Evolutionary conservation across 1,284 basidiomycete species (phyloP).

Genomic region (Heterobasidion occidentale): DNA sequence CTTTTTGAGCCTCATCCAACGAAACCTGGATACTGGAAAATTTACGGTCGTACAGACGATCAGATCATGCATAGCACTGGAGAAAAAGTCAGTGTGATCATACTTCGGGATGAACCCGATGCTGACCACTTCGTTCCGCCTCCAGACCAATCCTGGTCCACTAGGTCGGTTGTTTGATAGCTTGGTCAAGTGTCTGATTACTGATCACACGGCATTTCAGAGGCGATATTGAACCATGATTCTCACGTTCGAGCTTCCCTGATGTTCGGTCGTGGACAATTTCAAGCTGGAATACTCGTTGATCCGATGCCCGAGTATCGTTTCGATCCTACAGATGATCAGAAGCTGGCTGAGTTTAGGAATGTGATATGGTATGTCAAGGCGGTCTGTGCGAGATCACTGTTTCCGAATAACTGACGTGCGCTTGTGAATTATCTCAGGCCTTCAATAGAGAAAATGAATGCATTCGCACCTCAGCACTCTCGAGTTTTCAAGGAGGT

Average conservation of each 20-base stretch:
- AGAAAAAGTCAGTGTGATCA: conserved; percentile 27
- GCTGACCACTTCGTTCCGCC: neutral
- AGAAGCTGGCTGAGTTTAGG: conserved; percentile 16
- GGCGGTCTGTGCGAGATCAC: neutral
- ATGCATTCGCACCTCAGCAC: conserved; percentile 28
- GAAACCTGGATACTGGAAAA: conserved; percentile 29
- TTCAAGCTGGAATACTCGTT: conserved; percentile 28
- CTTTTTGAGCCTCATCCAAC: conserved; percentile 32
- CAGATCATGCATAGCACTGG: conserved; percentile 37
- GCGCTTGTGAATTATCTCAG: conserved; percentile 11
- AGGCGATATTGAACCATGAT: conserved; percentile 16
- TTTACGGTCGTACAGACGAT: conserved; percentile 34
- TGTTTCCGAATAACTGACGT: too few species aligned
- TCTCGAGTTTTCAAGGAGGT: conserved; percentile 29
- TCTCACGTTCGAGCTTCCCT: conserved; percentile 18
- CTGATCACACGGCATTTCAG: neutral
- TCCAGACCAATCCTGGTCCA: conserved; percentile 30
- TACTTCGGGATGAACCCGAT: neutral
- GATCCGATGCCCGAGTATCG: conserved; percentile 17
- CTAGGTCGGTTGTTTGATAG: conserved; percentile 10
- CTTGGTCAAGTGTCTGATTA: neutral
- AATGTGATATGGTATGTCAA: conserved; percentile 22
- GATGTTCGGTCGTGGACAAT: conserved; percentile 31
- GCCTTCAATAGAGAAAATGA: conserved; percentile 26
- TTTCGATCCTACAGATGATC: conserved; percentile 18